Conservation (phyloP, 768 basidiomycete genomes). For the Tricholoma saponaceum region DNA sequence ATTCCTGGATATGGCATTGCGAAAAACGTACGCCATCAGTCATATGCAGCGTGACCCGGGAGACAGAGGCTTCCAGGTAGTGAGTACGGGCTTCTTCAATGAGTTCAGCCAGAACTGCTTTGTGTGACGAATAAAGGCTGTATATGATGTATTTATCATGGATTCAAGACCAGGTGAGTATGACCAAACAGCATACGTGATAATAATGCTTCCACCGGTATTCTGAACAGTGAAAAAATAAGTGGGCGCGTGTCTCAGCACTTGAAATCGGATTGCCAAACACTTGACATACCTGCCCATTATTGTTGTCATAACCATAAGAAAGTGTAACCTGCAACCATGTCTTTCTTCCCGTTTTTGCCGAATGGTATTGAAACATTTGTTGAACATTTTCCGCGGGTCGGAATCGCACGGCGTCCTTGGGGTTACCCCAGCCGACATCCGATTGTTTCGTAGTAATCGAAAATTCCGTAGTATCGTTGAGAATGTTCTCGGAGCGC, state of each 20-base stretch:
- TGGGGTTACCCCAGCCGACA: not conserved
- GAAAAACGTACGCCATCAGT: slow-evolving; percentile 23
- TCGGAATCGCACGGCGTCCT: not conserved
- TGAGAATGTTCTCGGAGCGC: not conserved
- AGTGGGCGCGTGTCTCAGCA: not conserved
- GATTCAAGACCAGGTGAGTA: not conserved
- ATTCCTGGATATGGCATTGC: not conserved
- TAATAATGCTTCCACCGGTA: not conserved
- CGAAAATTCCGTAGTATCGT: not conserved
- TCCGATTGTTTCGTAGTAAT: not conserved
- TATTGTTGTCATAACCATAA: not conserved
- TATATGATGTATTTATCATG: not conserved
- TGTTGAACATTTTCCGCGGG: not conserved
- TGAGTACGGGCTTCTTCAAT: slow-evolving; percentile 31
- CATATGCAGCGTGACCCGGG: slow-evolving; percentile 31
- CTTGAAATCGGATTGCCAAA: not conserved
- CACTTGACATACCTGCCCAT: not conserved
- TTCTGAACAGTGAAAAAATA: not conserved
- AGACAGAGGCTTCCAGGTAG: slow-evolving; percentile 30
- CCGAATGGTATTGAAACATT: not conserved
- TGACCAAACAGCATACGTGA: not conserved
- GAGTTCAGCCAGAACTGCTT: slow-evolving; percentile 28
- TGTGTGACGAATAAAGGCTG: slow-evolving; percentile 39
- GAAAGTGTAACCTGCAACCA: not conserved
- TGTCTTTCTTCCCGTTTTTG: not conserved